Conservation (phyloP, 371 early-diverging fungal species). For the Mucor circinelloides region DNA sequence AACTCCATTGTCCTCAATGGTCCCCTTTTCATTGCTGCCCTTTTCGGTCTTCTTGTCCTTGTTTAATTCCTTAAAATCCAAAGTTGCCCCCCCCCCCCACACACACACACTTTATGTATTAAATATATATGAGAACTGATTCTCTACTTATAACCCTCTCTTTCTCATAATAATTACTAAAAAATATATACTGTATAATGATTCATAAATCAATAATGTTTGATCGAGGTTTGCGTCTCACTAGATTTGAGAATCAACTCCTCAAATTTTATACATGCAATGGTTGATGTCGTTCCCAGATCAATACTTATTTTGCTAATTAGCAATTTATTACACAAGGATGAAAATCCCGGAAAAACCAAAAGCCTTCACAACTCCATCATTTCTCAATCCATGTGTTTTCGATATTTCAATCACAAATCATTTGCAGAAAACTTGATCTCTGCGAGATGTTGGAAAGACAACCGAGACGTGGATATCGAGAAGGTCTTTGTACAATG, state of each 20-base stretch:
- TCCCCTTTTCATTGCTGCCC: constrained; percentile 29
- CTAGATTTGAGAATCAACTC: not conserved
- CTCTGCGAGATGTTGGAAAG: not conserved
- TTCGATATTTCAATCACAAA: not conserved
- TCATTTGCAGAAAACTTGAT: not conserved
- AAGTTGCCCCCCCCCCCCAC: not conserved
- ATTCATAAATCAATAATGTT: no score
- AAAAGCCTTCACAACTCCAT: not conserved
- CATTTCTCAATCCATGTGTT: not conserved
- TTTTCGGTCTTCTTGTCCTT: constrained; percentile 21
- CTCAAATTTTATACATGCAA: not conserved
- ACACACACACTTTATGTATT: not conserved
- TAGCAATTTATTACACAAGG: not conserved
- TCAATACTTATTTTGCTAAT: not conserved
- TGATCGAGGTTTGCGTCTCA: not conserved
- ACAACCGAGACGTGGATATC: not conserved
- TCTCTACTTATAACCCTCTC: not conserved
- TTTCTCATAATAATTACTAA: not conserved
- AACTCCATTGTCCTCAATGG: constrained; percentile 10
- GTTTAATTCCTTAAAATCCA: not conserved
- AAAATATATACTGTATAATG: not conserved
- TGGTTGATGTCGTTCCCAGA: not conserved
- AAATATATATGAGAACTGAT: not conserved
- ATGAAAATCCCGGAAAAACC: not conserved
- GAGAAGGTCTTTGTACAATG: no score